These are phyloP conservation scores for Chenopodium album DNA, from an alignment of 148 eudicot species.

Conservation along the genomic window DNA sequence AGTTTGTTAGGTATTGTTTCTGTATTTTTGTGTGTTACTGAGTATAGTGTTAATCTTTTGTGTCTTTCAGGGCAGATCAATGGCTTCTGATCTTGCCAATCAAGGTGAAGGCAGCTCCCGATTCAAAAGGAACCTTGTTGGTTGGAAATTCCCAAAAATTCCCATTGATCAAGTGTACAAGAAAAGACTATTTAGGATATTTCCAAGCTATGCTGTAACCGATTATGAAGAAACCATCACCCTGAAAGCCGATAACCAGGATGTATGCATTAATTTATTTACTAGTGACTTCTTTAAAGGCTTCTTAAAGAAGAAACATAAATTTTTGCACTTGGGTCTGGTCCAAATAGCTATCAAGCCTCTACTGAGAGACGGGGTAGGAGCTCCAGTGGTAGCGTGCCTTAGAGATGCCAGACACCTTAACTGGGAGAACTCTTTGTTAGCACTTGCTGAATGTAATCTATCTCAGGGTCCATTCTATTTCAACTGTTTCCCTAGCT, in stretches of 20 bases:
- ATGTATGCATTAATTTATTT: background rate
- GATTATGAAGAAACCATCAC: slow-evolving; percentile 10
- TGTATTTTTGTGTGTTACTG: background rate
- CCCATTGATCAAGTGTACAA: slow-evolving; percentile 11
- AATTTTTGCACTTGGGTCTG: background rate
- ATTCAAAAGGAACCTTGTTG: background rate
- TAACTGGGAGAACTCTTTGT: background rate
- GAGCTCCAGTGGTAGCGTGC: background rate
- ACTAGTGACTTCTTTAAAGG: background rate
- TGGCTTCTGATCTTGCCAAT: background rate
- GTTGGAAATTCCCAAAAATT: slow-evolving; percentile 10
- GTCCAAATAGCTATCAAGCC: slow-evolving; percentile 11
- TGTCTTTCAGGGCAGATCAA: slow-evolving; percentile 4
- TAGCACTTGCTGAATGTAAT: background rate
- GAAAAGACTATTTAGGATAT: background rate
- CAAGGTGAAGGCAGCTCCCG: background rate
- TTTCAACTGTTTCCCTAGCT: background rate
- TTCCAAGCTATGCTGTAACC: slow-evolving; percentile 2
- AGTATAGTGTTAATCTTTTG: background rate
- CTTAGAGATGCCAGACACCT: slow-evolving; percentile 6
- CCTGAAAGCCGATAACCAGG: background rate
- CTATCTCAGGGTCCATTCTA: slow-evolving; percentile 5
- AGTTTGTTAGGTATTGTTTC: background rate
- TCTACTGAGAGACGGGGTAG: background rate
- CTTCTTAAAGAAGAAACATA: background rate